Base-by-base conservation (phyloP, 768 basidiomycete species). In the Austroboletus eburneus region DNA sequence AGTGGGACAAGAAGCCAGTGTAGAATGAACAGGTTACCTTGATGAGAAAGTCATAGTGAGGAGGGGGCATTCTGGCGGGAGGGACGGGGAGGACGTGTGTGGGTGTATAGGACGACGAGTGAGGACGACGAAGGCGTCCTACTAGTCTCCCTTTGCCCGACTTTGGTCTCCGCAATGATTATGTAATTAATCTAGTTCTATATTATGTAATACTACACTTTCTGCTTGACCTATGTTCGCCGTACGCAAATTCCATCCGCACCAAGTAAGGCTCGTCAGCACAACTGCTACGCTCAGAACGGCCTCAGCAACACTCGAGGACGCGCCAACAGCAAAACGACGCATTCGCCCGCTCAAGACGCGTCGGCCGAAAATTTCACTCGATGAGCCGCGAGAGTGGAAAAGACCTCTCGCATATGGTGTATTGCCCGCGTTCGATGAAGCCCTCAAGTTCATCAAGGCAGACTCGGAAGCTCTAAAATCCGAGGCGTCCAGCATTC, bases 31-130 rank as follows among this genome's bases (percentile, higher is more conserved):
- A 35, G 27, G n/a, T 32, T 45, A 87, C 89, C 76, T 89, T 94
- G 82, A 93, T 91, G 69, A 94, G 79, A 62, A 96, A 95, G 75
- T 98, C 94, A 73, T 97, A 98, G 70, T 96, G 92, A 42, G 91
- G 87, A 46, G 89, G 87, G 42, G 89, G 87, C 89, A 91, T 91
- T 56, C 52, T 61, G 29, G 9, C 16, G 32, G 5, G 16, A 33
- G 12, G 32, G 9, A 33, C 4, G 24, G 14, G 38, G 32, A 10
- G 21, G 33, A 45, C 25, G 50, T 49, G 18, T 34, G 21, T 7
- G 9, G 27, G 36, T 25, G 22, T 45, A 21, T 29, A 17, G 12
- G 32, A 13, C 12, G 32, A 14, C 16, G 32, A 16, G 32, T 10
- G 10, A 27, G 32, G 32, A 33, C 9, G 16, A 16, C 5, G 16